Evolutionary conservation across 495 filamentous ascomycete species (phyloP), one percentile per base, ranked within the genome.

Genomic region (Xylaria venustula): DNA sequence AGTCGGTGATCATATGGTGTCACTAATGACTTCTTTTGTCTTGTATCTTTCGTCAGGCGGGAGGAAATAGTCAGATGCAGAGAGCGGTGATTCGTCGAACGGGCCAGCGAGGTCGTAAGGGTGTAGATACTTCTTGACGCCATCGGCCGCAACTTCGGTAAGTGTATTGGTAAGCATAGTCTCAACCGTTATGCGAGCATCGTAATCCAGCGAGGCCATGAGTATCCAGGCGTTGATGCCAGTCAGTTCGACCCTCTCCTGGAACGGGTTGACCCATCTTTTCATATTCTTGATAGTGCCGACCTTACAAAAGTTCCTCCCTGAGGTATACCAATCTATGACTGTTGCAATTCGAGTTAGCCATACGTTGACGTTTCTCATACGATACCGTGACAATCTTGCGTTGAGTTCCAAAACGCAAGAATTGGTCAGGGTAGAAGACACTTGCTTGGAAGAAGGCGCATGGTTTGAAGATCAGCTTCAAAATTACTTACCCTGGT

Each of bases 151-250:
- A 2, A 71, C 59, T 1, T 67, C 60, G 3, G 32, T 53, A 28
- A 36, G 46, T 3, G 41, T 15, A 1, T 54, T 53, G 9, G 67
- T 60, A 0, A 44, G 36, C 2, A 71, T 7, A 20, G 50, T 49
- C 58, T 71, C 69, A 0, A 71, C 63, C 4, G 51, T 25, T 34
- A 71, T 67, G 30, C 69, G 69, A 14, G 67, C 69, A 26, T 71
- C 57, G 30, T 47, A 71, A 51, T 62, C 58, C 14, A 66, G 56
- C 14, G 64, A 34, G 1, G 62, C 58, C 69, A 71, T 71, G 6
- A 71, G 22, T 6, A 46, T n/a, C 69, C 69, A 71, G 22, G 69
- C 67, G 28, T 59, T 62, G 60, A 71, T 71, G 3, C 69, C 69
- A 1, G 67, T 30, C 67, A 71, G 64, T 44, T 71, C 69, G 14